Conservation (phyloP, 2,329 filamentous ascomycete genomes). For the Verticillium isaacii region DNA sequence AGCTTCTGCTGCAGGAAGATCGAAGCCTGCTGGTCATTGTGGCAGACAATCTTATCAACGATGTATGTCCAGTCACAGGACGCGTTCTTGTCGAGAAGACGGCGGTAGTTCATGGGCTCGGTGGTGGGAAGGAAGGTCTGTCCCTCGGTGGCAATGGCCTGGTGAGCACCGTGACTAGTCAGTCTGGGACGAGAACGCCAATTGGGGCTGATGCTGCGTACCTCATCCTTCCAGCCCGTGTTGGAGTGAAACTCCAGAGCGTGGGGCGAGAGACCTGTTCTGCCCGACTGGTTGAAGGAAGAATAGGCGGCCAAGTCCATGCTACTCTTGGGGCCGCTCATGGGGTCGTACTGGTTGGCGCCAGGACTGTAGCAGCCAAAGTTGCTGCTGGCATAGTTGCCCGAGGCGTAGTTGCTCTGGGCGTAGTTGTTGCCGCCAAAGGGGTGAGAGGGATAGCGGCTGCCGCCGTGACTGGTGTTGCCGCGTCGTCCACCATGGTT, state of each 20-base stretch:
- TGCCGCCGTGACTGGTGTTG: slow-evolving; percentile 37
- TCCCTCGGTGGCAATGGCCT: slow-evolving; percentile 48
- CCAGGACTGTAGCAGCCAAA: slow-evolving; percentile 25
- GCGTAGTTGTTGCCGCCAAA: slow-evolving; percentile 23
- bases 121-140: slow-evolving; percentile 81
- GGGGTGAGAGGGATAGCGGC: slow-evolving; percentile 31
- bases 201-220: slow-evolving; percentile 20
- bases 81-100: slow-evolving; percentile 89
- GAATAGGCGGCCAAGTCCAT: slow-evolving; percentile 37
- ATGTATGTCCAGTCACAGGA: slow-evolving; percentile 99
- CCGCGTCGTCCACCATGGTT: slow-evolving; percentile 37
- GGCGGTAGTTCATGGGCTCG: slow-evolving; percentile 94
- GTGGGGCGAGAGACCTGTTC: slow-evolving; percentile 66
- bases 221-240: slow-evolving; percentile 51
- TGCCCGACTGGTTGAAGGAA: slow-evolving; percentile 51
- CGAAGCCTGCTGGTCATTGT: slow-evolving; percentile 97
- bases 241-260: slow-evolving; percentile 68
- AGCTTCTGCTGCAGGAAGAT: slow-evolving; percentile 99
- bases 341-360: slow-evolving; percentile 28
- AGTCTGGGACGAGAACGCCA: slow-evolving; percentile 4
- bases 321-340: slow-evolving; percentile 19
- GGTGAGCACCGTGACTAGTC: slow-evolving; percentile 6
- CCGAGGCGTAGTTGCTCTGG: slow-evolving; percentile 28
- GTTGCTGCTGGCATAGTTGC: slow-evolving; percentile 22
- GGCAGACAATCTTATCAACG: slow-evolving; percentile 98